phyloP scores from a whole-genome alignment of 805 yeast species.

The Candida oleophila region DNA sequence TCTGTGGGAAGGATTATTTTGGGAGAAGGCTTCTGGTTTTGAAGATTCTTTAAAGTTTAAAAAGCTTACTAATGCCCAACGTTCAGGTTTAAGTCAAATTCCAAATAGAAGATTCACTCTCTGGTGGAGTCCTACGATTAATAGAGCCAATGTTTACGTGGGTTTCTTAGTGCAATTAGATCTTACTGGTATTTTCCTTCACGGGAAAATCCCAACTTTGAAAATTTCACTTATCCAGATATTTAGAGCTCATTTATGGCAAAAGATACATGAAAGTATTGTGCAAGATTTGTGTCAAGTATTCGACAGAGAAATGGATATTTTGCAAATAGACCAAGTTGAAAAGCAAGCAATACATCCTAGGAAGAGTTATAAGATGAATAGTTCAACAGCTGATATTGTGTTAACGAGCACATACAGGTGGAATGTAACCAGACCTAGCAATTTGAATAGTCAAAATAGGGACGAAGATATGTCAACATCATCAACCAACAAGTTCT shows the following conservation, averaged over 20 bases:
- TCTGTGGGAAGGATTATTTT: slow-evolving; percentile 97
- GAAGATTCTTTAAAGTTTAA: slow-evolving; percentile 95
- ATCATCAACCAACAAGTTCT: slow-evolving; percentile 67
- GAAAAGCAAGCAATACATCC: slow-evolving; percentile 95
- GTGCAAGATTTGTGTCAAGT: slow-evolving; percentile 93
- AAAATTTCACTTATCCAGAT: slow-evolving; percentile 94
- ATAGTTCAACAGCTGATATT: slow-evolving; percentile 91
- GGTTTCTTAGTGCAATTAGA: slow-evolving; percentile 96
- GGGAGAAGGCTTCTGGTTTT: slow-evolving; percentile 98
- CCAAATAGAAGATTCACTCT: slow-evolving; percentile 96
- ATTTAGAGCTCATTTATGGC: slow-evolving; percentile 98
- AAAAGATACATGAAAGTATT: slow-evolving; percentile 93
- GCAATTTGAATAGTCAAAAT: slow-evolving; percentile 68
- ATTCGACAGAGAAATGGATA: slow-evolving; percentile 81
- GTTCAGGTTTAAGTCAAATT: slow-evolving; percentile 95
- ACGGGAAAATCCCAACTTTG: slow-evolving; percentile 96
- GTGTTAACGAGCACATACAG: slow-evolving; percentile 69
- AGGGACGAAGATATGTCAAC: slow-evolving; percentile 53
- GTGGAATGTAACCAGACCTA: slow-evolving; percentile 85
- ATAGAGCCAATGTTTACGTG: slow-evolving; percentile 95
- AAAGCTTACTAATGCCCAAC: slow-evolving; percentile 94
- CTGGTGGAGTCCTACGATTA: slow-evolving; percentile 99
- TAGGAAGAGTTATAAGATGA: slow-evolving; percentile 95
- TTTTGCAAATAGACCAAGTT: slow-evolving; percentile 78
- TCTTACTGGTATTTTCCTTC: slow-evolving; percentile 93